Conservation (phyloP, 345 rosid species). For the Laguncularia racemosa region DNA sequence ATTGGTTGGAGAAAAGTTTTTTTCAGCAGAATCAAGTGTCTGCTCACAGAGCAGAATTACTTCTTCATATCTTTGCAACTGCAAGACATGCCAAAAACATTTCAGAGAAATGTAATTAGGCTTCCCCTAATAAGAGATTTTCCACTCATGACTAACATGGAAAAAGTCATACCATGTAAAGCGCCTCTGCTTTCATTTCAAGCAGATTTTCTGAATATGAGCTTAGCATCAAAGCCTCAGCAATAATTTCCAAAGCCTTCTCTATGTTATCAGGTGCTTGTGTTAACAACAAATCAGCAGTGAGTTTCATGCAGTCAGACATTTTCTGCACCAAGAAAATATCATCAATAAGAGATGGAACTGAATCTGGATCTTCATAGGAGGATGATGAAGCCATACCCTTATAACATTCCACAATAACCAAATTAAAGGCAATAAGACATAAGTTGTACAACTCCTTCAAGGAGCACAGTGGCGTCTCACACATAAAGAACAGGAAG, state of each 20-base stretch:
- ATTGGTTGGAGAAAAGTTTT: conserved; percentile 35
- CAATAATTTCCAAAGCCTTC: conserved; percentile 56
- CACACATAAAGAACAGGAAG: no score
- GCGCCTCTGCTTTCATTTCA: conserved; percentile 77
- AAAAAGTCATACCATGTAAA: conserved; percentile 51
- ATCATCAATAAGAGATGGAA: conserved; percentile 5
- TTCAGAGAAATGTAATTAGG: background rate
- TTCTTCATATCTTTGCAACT: conserved; percentile 83
- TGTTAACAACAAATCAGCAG: conserved; percentile 41
- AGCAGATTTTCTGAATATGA: conserved; percentile 64
- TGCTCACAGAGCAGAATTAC: conserved; percentile 75
- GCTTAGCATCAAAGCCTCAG: conserved; percentile 62
- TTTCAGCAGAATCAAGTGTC: conserved; percentile 66
- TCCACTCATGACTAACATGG: background rate
- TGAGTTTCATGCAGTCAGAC: conserved; percentile 49
- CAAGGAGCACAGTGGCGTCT: no score
- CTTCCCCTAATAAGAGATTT: background rate
- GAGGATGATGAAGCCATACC: no score
- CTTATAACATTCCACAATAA: no score
- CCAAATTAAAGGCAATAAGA: no score
- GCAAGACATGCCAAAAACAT: conserved; percentile 24
- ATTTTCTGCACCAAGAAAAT: conserved; percentile 57
- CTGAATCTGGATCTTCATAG: no score
- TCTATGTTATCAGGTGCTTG: conserved; percentile 39
- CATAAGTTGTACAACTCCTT: no score